Percentiles rank a stretch among this genome's conserved stretches.
Conservation (phyloP, 768 basidiomycete genomes). For the Coprinellus micaceus region DNA sequence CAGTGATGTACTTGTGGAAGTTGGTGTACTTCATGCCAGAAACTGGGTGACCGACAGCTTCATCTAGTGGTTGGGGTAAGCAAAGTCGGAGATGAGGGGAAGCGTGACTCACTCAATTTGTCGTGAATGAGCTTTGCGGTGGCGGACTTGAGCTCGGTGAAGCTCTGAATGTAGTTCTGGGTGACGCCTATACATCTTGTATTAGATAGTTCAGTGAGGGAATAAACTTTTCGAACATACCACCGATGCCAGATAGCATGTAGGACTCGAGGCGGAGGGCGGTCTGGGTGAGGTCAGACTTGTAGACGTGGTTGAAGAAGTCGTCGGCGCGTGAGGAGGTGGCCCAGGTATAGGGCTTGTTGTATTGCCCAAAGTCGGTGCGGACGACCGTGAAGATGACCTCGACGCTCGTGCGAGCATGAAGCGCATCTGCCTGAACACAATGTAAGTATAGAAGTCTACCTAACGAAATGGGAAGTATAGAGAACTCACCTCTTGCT, state of each 20-base stretch:
- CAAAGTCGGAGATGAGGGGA: not conserved
- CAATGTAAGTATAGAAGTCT: not conserved
- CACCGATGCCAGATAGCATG: not conserved
- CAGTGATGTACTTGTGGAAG: constrained; percentile 15
- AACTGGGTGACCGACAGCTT: constrained; percentile 1
- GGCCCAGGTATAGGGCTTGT: not conserved
- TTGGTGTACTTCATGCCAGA: constrained; percentile 16
- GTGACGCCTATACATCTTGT: too few relatives aligned
- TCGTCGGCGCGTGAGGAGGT: not conserved
- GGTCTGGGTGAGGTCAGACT: not conserved
- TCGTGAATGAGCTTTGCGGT: not conserved
- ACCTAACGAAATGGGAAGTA: not conserved
- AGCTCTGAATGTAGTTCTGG: too few relatives aligned
- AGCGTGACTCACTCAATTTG: not conserved
- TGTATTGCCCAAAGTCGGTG: not conserved
- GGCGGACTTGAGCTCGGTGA: not conserved
- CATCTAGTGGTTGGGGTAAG: not conserved
- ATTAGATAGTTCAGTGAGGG: too few relatives aligned
- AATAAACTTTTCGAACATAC: not conserved
- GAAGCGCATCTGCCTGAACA: not conserved
- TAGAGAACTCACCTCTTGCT: not conserved
- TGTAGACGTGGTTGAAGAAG: not conserved
- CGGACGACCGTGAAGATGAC: not conserved
- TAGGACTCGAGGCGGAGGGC: not conserved
- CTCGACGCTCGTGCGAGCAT: not conserved